phyloP scores from a whole-genome alignment of 352 stramenopile species.

The Thalassiosira exigua region DNA sequence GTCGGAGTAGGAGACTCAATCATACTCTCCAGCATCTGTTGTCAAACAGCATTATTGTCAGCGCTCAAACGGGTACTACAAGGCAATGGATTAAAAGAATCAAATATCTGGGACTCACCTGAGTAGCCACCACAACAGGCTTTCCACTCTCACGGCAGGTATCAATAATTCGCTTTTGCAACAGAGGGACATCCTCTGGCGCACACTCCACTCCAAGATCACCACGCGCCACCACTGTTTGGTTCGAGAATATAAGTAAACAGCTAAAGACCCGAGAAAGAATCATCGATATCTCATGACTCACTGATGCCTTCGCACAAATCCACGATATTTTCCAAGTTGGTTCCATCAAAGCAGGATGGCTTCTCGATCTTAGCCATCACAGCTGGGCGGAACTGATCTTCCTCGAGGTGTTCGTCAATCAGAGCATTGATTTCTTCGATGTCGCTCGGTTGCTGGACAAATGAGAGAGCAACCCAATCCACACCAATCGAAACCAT shows the following conservation, averaged over 20 bases:
- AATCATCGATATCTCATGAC: too few relatives aligned
- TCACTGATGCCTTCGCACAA: slow-evolving; percentile 91
- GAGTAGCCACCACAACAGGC: slow-evolving; percentile 97
- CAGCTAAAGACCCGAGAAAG: too few relatives aligned
- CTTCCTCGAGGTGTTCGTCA: slow-evolving; percentile 52
- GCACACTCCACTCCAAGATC: slow-evolving; percentile 97
- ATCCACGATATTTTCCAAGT: slow-evolving; percentile 94
- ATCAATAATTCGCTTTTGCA: slow-evolving; percentile 95
- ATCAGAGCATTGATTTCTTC: slow-evolving; percentile 92
- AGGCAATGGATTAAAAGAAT: too few relatives aligned
- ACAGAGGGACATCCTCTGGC: slow-evolving; percentile 88
- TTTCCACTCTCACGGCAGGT: slow-evolving; percentile 95
- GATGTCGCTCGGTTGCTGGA: slow-evolving; percentile 95
- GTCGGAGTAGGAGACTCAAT: slow-evolving; percentile 97
- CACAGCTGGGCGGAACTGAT: slow-evolving; percentile 85
- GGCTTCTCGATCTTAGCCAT: slow-evolving; percentile 99
- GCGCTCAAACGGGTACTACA: too few relatives aligned
- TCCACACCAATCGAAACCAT: slow-evolving; percentile 97
- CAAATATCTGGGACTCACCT: too few relatives aligned
- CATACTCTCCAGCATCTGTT: slow-evolving; percentile 99
- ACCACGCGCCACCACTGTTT: slow-evolving; percentile 96
- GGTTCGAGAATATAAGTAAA: slow-evolving; percentile 88
- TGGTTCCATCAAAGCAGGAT: slow-evolving; percentile 91
- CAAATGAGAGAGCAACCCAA: slow-evolving; percentile 98
- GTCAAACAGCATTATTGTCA: too few relatives aligned